A percentile compares a stretch with the other conserved stretches of the same genome.
These are phyloP conservation scores for Cucurbita pepo DNA, from an alignment of 306 rosid species.

Conservation along the genomic window DNA sequence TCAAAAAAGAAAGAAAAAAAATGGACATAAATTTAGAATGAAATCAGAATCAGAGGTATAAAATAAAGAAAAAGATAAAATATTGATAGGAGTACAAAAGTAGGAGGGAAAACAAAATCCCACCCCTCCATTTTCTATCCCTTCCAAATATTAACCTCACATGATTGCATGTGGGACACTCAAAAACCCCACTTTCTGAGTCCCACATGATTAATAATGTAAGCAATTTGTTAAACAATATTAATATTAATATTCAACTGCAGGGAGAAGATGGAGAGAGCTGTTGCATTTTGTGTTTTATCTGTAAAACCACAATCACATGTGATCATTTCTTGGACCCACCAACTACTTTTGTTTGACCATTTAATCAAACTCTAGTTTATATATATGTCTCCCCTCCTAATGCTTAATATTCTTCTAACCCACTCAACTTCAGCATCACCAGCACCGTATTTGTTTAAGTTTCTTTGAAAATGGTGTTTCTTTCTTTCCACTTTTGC, in stretches of 20 bases:
- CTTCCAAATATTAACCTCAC: slow-evolving; percentile 22
- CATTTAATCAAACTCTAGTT: slow-evolving; percentile 4
- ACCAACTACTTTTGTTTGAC: slow-evolving; percentile 32
- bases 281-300: neutral
- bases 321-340: slow-evolving; percentile 51
- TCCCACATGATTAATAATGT: slow-evolving; percentile 28
- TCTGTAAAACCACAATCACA: slow-evolving; percentile 23
- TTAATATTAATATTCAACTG: neutral
- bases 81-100: neutral
- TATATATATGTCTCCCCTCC: neutral
- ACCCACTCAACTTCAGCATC: neutral
- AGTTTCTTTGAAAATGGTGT: neutral
- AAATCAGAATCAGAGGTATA: neutral
- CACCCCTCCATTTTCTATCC: neutral
- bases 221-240: neutral
- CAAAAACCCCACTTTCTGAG: slow-evolving; percentile 11
- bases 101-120: neutral
- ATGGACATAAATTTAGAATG: neutral
- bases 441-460: neutral
- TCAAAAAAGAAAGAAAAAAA: neutral
- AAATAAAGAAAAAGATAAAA: neutral
- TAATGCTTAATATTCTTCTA: neutral
- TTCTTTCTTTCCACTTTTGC: neutral
- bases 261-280: neutral
- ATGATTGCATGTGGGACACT: slow-evolving; percentile 52